Evolutionary conservation across 2,329 filamentous ascomycete genomes (phyloP), one percentile per base, ranked within the genome.

Genomic region (Aspergillus jensenii): DNA sequence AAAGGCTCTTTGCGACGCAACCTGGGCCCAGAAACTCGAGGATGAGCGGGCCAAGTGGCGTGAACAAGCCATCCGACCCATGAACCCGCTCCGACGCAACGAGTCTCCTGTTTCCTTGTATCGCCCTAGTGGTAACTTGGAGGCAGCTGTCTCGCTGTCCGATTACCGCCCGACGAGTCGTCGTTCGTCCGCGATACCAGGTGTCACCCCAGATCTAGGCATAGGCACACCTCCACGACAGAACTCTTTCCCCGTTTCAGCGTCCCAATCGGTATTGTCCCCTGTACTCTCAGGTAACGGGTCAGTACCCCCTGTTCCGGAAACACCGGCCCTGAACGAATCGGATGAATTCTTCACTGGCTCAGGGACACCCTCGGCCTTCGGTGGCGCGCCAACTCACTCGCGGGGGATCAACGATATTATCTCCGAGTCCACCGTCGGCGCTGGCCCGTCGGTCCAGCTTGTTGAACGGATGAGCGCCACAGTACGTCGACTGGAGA

Each of bases 391-490:
- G 1, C 71, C 74, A 47, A 73, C 76, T 6, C 68, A 65, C 51
- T 71, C 75, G 5, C 87, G 88, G 58, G 86, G 89, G 6, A 84
- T 90, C 59, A 89, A 92, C 65, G 93, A 96, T 68, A 89, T 96
- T 79, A 84, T 95, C 31, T 96, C 91, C 2, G 90, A 91, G 6
- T 96, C 92, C 1, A 97, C 93, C 0, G 89, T 91, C 8, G 93
- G 88, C 0, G 93, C 93, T 0, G 95, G 95, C 0, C 95, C 95
- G 0, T 93, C 90, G 0, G 93, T 99, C 1, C 93, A 98, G 75
- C 84, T 99, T 1, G 93, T 99, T 15, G 95, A 98, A 76, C 86
- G 93, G 53, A 96, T 99, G 91, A 96, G 90, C 69, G 91, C 93
- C 3, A 91, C 92, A 0, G 93, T 99, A 45, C 89, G 95, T 9